These are phyloP conservation scores for Podospora fimiseda DNA, from an alignment of 495 filamentous ascomycete genomes.

Conservation along the genomic window DNA sequence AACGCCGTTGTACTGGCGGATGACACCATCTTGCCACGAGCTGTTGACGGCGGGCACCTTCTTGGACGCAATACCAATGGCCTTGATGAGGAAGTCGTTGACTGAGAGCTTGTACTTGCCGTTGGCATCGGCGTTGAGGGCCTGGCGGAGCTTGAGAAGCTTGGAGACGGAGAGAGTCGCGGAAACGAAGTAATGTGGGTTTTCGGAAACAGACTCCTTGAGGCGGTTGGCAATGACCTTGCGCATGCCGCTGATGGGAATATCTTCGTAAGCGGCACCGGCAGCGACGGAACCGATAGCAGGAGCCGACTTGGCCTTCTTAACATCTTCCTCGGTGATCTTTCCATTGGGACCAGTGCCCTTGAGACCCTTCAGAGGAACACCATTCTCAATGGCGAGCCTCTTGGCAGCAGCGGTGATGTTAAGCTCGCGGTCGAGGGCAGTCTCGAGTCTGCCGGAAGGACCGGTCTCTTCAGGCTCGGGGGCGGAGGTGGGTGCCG, in stretches of 20 bases:
- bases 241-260: constrained; percentile 85
- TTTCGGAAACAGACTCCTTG: constrained; percentile 79
- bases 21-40: constrained; percentile 82
- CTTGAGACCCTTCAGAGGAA: constrained; percentile 72
- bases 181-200: constrained; percentile 97
- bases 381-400: constrained; percentile 79
- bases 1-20: constrained; percentile 85
- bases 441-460: constrained; percentile 71
- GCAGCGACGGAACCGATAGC: constrained; percentile 43
- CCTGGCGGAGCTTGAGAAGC: constrained; percentile 90
- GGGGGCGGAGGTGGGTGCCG: constrained; percentile 52
- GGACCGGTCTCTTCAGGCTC: constrained; percentile 68
- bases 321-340: constrained; percentile 87
- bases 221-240: constrained; percentile 94
- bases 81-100: constrained; percentile 99
- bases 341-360: constrained; percentile 80
- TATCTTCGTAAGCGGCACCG: constrained; percentile 71
- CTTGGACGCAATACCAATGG: constrained; percentile 75
- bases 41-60: constrained; percentile 96
- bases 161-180: constrained; percentile 82
- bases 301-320: constrained; percentile 55
- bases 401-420: constrained; percentile 70
- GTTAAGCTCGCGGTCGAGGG: constrained; percentile 70
- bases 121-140: constrained; percentile 79
- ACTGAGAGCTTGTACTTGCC: constrained; percentile 98